Percentiles rank a stretch among this genome's conserved stretches.
Evolutionary conservation across 2,329 filamentous ascomycete genomes (phyloP).

Genomic region (Colletotrichum phormii): DNA sequence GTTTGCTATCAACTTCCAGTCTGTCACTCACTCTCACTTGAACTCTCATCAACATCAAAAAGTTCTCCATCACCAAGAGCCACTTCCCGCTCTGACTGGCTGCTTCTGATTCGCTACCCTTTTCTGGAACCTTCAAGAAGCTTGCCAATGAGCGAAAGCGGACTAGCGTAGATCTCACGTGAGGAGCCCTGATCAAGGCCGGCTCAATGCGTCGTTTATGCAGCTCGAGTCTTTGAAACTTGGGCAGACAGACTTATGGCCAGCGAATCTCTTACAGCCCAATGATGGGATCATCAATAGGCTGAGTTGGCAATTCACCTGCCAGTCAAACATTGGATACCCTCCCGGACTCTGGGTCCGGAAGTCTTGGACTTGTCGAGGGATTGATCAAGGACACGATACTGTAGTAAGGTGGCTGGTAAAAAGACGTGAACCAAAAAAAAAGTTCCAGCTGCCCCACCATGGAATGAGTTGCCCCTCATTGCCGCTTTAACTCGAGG

Average conservation of each 20-base stretch:
- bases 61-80: slow-evolving; percentile 29
- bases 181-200: slow-evolving; percentile 35
- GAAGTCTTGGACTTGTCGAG: slow-evolving; percentile 6
- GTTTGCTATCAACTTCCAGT: slow-evolving; percentile 34
- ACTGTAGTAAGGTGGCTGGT: slow-evolving; percentile 34
- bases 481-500: slow-evolving; percentile 71
- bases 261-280: slow-evolving; percentile 5
- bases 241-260: slow-evolving; percentile 13
- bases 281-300: slow-evolving; percentile 16
- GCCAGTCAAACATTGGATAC: slow-evolving; percentile 26
- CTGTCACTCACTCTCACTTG: slow-evolving; percentile 24
- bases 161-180: slow-evolving; percentile 44
- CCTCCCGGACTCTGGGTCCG: neutral
- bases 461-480: slow-evolving; percentile 67
- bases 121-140: slow-evolving; percentile 58
- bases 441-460: slow-evolving; percentile 65
- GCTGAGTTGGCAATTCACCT: slow-evolving; percentile 25
- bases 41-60: slow-evolving; percentile 33
- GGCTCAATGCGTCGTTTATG: slow-evolving; percentile 32
- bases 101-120: slow-evolving; percentile 33
- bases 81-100: slow-evolving; percentile 26
- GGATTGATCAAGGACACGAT: slow-evolving; percentile 5
- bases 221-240: slow-evolving; percentile 27
- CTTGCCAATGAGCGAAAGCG: slow-evolving; percentile 38
- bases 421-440: slow-evolving; percentile 33